Evolutionary conservation across 768 basidiomycete species (phyloP).

Genomic region (Kwoniella sp.): DNA sequence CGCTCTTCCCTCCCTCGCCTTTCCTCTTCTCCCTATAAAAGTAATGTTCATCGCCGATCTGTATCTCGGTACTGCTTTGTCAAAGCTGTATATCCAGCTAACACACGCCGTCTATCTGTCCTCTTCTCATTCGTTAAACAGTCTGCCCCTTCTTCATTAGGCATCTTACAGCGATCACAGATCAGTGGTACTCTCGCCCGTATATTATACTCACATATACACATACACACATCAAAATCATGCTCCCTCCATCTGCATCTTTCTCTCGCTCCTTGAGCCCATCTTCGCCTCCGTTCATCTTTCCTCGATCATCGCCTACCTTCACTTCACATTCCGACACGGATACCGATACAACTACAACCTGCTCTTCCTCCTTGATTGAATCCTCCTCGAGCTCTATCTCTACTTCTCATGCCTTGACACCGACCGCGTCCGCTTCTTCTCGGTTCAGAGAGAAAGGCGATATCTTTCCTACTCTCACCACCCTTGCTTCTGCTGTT

Average conservation of each 20-base stretch:
- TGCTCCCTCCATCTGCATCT: not conserved
- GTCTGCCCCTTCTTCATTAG: not conserved
- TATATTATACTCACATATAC: not conserved
- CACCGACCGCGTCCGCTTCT: conserved; percentile 6
- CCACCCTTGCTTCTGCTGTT: not conserved
- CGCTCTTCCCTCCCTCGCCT: not conserved
- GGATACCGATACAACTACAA: conserved; percentile 1
- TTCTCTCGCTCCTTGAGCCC: conserved; percentile 13
- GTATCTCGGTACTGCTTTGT: not conserved
- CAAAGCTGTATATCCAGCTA: not conserved
- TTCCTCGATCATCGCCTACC: conserved; percentile 15
- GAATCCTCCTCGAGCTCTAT: not conserved
- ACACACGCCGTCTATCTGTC: not conserved
- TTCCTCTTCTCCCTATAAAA: not conserved
- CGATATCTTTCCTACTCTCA: not conserved
- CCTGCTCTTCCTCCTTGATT: conserved; percentile 6
- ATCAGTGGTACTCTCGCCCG: not conserved
- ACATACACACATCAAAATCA: not conserved
- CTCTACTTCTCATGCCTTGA: not conserved
- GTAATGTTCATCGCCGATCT: not conserved
- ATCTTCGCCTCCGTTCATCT: conserved; percentile 21
- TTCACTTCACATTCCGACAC: conserved; percentile 6
- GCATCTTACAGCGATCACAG: not conserved
- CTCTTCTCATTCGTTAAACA: not conserved
- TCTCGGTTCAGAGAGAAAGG: not conserved